These are phyloP conservation scores for Stachybotrys echinatus DNA, from an alignment of 2,329 filamentous ascomycete species.

Conservation along the genomic window DNA sequence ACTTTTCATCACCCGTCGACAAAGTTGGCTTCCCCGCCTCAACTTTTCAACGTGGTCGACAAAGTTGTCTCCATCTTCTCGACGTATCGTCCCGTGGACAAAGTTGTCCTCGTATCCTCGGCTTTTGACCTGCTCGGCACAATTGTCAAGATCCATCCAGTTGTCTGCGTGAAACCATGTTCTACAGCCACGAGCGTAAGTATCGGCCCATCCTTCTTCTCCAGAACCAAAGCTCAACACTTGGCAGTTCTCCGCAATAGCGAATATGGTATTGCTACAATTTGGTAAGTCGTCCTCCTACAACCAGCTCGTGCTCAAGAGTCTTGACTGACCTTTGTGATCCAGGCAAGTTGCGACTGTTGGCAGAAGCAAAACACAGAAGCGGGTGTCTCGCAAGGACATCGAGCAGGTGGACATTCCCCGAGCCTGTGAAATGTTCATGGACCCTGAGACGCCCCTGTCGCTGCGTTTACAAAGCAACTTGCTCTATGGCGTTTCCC, in stretches of 20 bases:
- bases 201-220: neutral
- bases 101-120: neutral
- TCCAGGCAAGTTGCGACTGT: slow-evolving; percentile 86
- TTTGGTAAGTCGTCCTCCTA: slow-evolving; percentile 62
- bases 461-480: slow-evolving; percentile 86
- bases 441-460: slow-evolving; percentile 74
- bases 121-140: neutral
- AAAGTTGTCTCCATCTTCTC: no score
- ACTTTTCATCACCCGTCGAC: no score
- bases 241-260: slow-evolving; percentile 70
- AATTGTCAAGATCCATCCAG: neutral
- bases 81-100: no score
- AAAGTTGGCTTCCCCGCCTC: no score
- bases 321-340: neutral
- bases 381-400: slow-evolving; percentile 75
- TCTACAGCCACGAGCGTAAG: slow-evolving; percentile 92
- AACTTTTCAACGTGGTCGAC: no score
- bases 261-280: slow-evolving; percentile 88
- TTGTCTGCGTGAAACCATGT: slow-evolving; percentile 53
- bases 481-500: slow-evolving; percentile 77
- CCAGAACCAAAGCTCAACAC: slow-evolving; percentile 14
- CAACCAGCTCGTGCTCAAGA: neutral
- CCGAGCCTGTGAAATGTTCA: slow-evolving; percentile 85
- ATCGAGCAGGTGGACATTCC: slow-evolving; percentile 84
- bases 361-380: slow-evolving; percentile 61